Conservation (phyloP, 1,139 yeast genomes). For the Yamadazyma jaroonii region DNA sequence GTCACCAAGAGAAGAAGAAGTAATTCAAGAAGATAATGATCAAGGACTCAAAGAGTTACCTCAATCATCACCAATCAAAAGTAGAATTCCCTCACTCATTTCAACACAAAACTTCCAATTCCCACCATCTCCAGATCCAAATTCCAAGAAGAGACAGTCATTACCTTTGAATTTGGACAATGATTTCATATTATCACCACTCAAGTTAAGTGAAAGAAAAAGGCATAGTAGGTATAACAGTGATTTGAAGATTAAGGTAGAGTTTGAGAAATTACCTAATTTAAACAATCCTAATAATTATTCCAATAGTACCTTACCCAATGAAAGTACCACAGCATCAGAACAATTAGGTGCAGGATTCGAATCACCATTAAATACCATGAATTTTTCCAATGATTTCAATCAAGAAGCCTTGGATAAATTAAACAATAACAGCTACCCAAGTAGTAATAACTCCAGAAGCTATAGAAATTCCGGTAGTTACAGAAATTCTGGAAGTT, state of each 20-base stretch:
- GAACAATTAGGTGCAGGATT: conserved; percentile 4
- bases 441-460: conserved; percentile 1
- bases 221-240: conserved; percentile 42
- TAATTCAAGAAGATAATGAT: no score
- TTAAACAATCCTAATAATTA: background rate
- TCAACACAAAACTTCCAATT: conserved; percentile 18
- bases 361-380: conserved; percentile 3
- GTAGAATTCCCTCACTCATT: conserved; percentile 15
- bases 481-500: background rate
- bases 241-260: conserved; percentile 46
- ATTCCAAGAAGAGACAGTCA: conserved; percentile 27
- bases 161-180: conserved; percentile 32
- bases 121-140: conserved; percentile 39
- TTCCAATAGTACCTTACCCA: background rate
- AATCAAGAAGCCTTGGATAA: conserved; percentile 11
- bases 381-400: conserved; percentile 3
- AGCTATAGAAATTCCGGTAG: background rate
- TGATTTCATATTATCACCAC: conserved; percentile 45
- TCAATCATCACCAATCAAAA: conserved; percentile 15
- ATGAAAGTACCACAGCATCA: conserved; percentile 2
- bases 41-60: conserved; percentile 9
- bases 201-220: conserved; percentile 29
- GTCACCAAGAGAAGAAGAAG: background rate
- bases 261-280: conserved; percentile 27
- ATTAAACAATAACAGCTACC: conserved; percentile 3